Evolutionary conservation across 169 alveolate genomes (phyloP).

Genomic region (Plasmodium sp.): DNA sequence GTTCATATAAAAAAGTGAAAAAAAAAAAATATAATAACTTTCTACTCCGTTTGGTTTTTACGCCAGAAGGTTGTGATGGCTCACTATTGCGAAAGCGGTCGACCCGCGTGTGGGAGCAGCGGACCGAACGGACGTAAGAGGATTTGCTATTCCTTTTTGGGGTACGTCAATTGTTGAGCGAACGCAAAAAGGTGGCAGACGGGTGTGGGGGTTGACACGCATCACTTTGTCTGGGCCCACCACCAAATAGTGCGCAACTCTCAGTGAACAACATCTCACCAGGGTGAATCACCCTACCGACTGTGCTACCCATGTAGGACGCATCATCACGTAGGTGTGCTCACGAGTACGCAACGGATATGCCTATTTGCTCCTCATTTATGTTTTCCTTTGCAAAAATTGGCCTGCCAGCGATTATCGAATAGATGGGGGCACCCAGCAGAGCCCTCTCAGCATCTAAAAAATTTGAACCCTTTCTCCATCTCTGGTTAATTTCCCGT

Average conservation of each 20-base stretch:
- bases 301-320: neutral
- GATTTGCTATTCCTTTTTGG: neutral
- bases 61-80: neutral
- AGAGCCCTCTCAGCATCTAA: neutral
- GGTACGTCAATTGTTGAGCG: neutral
- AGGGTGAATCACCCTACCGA: neutral
- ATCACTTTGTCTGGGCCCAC: neutral
- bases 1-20: neutral
- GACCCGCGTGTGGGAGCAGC: neutral
- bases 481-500: neutral
- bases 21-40: neutral
- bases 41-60: neutral
- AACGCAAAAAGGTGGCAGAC: neutral
- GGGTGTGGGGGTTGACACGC: neutral
- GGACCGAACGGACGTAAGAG: neutral
- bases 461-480: neutral
- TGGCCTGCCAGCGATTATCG: neutral
- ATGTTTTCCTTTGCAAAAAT: neutral
- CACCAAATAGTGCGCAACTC: neutral
- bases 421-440: neutral
- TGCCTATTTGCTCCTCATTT: neutral
- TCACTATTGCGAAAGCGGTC: neutral
- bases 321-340: neutral
- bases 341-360: neutral
- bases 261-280: neutral